Evolutionary conservation across 495 filamentous ascomycete species (phyloP).

Genomic region (Tuber magnatum): DNA sequence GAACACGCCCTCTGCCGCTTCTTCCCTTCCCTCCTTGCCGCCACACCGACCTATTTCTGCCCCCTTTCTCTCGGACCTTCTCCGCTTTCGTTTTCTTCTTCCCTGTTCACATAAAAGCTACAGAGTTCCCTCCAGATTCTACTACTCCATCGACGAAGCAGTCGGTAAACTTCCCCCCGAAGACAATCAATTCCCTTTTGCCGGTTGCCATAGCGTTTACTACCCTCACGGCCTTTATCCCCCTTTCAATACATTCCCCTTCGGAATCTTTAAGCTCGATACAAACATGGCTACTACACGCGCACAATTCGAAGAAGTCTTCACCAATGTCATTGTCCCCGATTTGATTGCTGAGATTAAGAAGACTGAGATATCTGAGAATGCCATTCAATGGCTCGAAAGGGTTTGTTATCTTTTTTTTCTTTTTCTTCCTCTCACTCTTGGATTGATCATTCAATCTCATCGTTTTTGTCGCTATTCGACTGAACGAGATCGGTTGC

Average conservation of each 20-base stretch:
- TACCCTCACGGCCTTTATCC: background rate
- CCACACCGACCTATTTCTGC: background rate
- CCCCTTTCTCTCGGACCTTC: background rate
- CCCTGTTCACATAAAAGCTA: background rate
- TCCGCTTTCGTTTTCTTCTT: background rate
- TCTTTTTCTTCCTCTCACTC: slow-evolving; percentile 7
- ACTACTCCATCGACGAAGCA: background rate
- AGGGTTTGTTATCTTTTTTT: slow-evolving; percentile 51
- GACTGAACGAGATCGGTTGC: slow-evolving; percentile 13
- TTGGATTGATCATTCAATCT: background rate
- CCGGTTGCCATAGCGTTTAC: slow-evolving; percentile 1
- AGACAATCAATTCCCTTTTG: background rate
- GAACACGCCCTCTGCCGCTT: background rate
- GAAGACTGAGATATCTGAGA: slow-evolving; percentile 70
- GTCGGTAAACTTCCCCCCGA: background rate
- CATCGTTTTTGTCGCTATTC: background rate
- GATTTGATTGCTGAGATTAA: slow-evolving; percentile 67
- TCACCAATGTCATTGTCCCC: slow-evolving; percentile 64
- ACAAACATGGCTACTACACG: slow-evolving; percentile 35
- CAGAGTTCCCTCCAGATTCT: background rate
- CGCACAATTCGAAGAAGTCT: slow-evolving; percentile 72
- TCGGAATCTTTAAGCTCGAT: background rate
- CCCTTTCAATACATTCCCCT: background rate
- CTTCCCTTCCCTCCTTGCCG: background rate
- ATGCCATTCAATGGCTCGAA: slow-evolving; percentile 80